These are phyloP conservation scores for Astrothelium macrocarpum DNA, from an alignment of 495 filamentous ascomycete species.

Conservation along the genomic window DNA sequence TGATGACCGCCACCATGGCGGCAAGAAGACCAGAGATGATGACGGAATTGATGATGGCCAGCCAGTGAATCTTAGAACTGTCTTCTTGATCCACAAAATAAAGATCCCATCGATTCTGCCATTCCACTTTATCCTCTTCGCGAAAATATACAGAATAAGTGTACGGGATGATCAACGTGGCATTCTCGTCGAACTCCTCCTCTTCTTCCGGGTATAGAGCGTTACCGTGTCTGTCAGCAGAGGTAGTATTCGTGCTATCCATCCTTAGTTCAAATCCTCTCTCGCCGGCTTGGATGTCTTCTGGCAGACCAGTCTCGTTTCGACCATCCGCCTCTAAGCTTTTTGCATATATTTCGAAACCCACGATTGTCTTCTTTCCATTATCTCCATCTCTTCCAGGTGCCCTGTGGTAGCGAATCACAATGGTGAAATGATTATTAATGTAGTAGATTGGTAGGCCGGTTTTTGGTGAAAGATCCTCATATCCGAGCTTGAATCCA, in stretches of 20 bases:
- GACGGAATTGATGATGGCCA: slow-evolving; percentile 85
- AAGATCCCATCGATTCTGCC: slow-evolving; percentile 81
- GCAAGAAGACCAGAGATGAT: slow-evolving; percentile 77
- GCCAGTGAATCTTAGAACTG: slow-evolving; percentile 77
- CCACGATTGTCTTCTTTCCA: slow-evolving; percentile 76
- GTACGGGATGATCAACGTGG: slow-evolving; percentile 71
- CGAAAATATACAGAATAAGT: slow-evolving; percentile 90
- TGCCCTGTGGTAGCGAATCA: slow-evolving; percentile 72
- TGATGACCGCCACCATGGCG: slow-evolving; percentile 75
- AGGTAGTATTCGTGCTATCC: slow-evolving; percentile 47
- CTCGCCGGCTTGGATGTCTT: slow-evolving; percentile 50
- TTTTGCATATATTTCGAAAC: slow-evolving; percentile 88
- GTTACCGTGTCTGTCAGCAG: slow-evolving; percentile 46
- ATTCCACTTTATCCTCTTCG: slow-evolving; percentile 74
- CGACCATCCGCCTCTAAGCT: slow-evolving; percentile 59
- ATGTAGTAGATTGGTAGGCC: slow-evolving; percentile 64
- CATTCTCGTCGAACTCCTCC: slow-evolving; percentile 38
- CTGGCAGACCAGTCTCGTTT: slow-evolving; percentile 55
- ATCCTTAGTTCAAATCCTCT: slow-evolving; percentile 60
- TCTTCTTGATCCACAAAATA: slow-evolving; percentile 91
- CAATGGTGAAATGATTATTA: slow-evolving; percentile 86
- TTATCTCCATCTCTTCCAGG: slow-evolving; percentile 56
- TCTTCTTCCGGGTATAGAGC: slow-evolving; percentile 48
- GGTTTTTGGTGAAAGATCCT: slow-evolving; percentile 51
- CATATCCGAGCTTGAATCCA: slow-evolving; percentile 87